Percentiles rank a stretch among this genome's conserved stretches.
Conservation (phyloP, 352 stramenopile species). For the Blastocystis sp. region DNA sequence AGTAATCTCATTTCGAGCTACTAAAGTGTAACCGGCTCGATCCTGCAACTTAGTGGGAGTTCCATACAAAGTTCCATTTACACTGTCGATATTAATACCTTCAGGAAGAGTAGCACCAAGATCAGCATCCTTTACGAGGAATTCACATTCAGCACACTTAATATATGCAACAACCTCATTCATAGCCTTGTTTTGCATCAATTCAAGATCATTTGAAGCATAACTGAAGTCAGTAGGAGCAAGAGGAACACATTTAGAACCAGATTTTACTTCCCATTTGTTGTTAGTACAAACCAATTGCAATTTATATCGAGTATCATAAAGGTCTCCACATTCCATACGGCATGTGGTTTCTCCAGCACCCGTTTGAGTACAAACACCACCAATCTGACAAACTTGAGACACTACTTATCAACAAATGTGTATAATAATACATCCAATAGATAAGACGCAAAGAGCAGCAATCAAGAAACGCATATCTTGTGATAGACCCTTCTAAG, state of each 20-base stretch:
- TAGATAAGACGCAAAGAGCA: neutral
- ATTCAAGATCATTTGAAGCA: neutral
- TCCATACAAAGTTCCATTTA: constrained; percentile 25
- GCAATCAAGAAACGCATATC: constrained; percentile 4
- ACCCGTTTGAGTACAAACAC: neutral
- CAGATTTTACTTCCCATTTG: neutral
- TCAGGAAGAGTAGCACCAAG: constrained; percentile 32
- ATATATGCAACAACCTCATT: neutral
- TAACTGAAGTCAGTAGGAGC: constrained; percentile 39
- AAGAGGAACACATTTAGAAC: neutral
- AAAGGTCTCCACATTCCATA: neutral
- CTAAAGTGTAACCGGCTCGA: neutral
- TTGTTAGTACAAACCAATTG: neutral
- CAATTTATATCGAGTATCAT: neutral
- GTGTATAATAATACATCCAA: neutral
- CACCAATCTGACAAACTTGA: neutral
- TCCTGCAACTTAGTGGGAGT: constrained; percentile 55
- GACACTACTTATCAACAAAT: neutral
- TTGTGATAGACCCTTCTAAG: neutral
- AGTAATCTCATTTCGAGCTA: constrained; percentile 7
- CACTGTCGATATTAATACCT: neutral
- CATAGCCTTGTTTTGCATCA: constrained; percentile 20
- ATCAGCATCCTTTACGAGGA: neutral
- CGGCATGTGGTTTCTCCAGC: neutral
- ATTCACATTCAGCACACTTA: constrained; percentile 48